Evolutionary conservation across 768 basidiomycete species (phyloP).

Genomic region (Lyophyllum decastes): DNA sequence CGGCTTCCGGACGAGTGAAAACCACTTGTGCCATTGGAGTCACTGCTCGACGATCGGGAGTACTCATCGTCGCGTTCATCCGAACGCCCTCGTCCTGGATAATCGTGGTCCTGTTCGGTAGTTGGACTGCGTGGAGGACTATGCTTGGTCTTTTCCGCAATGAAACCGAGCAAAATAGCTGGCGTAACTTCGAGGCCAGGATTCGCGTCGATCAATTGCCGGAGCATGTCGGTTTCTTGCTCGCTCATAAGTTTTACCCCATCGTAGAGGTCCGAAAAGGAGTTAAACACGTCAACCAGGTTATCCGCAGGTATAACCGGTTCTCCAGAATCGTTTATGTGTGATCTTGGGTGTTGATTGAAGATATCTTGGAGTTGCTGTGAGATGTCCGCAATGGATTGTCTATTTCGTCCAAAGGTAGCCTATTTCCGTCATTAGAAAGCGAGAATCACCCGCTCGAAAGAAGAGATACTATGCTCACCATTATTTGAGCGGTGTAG

Average conservation of each 20-base stretch:
- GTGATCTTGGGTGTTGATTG: constrained; percentile 59
- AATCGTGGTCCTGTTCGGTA: constrained; percentile 33
- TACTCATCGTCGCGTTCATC: constrained; percentile 33
- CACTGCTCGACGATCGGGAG: constrained; percentile 57
- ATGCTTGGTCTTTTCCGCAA: constrained; percentile 60
- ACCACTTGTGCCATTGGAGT: constrained; percentile 42
- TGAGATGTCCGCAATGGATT: constrained; percentile 73
- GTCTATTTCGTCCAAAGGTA: constrained; percentile 60
- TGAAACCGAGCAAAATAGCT: constrained; percentile 59
- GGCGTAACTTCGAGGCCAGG: constrained; percentile 73
- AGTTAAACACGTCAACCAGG: constrained; percentile 69
- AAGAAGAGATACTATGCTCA: neutral
- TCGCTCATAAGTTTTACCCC: constrained; percentile 64
- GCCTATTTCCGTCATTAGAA: constrained; percentile 8
- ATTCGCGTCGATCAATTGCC: constrained; percentile 54
- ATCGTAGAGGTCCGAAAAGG: constrained; percentile 60
- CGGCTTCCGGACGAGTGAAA: constrained; percentile 42
- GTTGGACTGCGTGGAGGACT: constrained; percentile 41
- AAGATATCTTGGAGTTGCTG: constrained; percentile 70
- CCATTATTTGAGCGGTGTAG: constrained; percentile 12
- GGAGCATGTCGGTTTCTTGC: constrained; percentile 64
- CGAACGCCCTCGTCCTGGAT: constrained; percentile 37
- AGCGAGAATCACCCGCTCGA: neutral
- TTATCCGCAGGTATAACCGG: constrained; percentile 69
- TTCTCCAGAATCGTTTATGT: constrained; percentile 57